These are phyloP conservation scores for Puccinia triticina DNA, from an alignment of 1,284 basidiomycete genomes.

Conservation along the genomic window DNA sequence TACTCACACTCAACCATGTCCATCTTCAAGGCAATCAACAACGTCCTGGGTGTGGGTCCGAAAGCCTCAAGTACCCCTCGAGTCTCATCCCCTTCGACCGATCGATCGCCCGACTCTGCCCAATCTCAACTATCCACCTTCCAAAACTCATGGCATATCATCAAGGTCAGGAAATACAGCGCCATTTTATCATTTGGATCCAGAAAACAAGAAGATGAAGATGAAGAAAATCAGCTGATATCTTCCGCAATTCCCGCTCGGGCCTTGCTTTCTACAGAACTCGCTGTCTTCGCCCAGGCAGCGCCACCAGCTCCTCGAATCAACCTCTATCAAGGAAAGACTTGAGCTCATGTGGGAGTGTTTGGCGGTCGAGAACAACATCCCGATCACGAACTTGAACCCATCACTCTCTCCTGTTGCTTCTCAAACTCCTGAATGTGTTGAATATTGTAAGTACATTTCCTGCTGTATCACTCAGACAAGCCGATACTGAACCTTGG, in stretches of 20 bases:
- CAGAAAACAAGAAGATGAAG: background rate
- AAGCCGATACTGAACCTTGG: background rate
- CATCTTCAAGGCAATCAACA: conserved; percentile 38
- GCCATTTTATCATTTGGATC: background rate
- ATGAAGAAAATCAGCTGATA: background rate
- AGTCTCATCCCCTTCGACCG: background rate
- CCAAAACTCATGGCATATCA: conserved; percentile 39
- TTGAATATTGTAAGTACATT: conserved; percentile 44
- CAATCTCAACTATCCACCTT: conserved; percentile 27
- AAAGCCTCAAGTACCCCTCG: background rate
- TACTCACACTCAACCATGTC: conserved; percentile 14
- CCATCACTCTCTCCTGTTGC: background rate
- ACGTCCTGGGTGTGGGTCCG: background rate
- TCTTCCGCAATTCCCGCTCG: background rate
- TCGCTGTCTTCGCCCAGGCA: conserved; percentile 39
- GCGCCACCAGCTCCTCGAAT: conserved; percentile 28
- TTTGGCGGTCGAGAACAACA: conserved; percentile 27
- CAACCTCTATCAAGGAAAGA: conserved; percentile 45
- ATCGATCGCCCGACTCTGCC: background rate
- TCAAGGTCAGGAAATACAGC: conserved; percentile 24
- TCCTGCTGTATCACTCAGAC: background rate
- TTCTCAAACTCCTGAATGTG: conserved; percentile 41
- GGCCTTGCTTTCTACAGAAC: conserved; percentile 21
- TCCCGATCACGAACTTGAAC: conserved; percentile 20
- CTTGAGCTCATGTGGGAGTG: conserved; percentile 45